Percentiles rank a stretch among this genome's conserved stretches.
These are phyloP conservation scores for Thelonectria olida DNA, from an alignment of 2,329 filamentous ascomycete genomes.

Conservation along the genomic window DNA sequence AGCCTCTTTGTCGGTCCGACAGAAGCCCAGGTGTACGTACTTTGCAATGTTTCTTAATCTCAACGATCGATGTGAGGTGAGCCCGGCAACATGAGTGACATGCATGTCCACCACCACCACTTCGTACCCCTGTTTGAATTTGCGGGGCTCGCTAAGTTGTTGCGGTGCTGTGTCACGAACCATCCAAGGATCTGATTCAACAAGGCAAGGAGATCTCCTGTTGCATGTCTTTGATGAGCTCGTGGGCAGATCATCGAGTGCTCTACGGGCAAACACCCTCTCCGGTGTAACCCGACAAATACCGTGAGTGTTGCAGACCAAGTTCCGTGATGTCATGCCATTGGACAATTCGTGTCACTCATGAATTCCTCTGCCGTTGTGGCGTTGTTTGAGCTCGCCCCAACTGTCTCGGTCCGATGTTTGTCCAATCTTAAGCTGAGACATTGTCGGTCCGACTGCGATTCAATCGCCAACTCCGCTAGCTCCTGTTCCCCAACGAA, in stretches of 20 bases:
- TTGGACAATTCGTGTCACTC: neutral
- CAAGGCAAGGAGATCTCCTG: neutral
- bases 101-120: neutral
- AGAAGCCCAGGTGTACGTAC: neutral
- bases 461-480: conserved; percentile 5
- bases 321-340: neutral
- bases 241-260: neutral
- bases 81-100: neutral
- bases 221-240: neutral
- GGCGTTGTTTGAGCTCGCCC: neutral
- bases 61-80: neutral
- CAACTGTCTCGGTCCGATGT: conserved; percentile 25
- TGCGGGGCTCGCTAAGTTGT: neutral
- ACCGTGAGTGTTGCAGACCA: neutral
- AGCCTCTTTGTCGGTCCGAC: neutral
- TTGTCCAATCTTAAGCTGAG: conserved; percentile 2
- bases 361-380: neutral
- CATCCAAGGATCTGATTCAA: neutral
- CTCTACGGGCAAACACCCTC: no score
- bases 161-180: neutral
- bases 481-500: neutral
- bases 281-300: neutral
- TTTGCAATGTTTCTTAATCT: neutral
- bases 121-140: neutral
- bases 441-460: neutral